phyloP scores from a whole-genome alignment of 768 basidiomycete species.

The Trametes cubensis region DNA sequence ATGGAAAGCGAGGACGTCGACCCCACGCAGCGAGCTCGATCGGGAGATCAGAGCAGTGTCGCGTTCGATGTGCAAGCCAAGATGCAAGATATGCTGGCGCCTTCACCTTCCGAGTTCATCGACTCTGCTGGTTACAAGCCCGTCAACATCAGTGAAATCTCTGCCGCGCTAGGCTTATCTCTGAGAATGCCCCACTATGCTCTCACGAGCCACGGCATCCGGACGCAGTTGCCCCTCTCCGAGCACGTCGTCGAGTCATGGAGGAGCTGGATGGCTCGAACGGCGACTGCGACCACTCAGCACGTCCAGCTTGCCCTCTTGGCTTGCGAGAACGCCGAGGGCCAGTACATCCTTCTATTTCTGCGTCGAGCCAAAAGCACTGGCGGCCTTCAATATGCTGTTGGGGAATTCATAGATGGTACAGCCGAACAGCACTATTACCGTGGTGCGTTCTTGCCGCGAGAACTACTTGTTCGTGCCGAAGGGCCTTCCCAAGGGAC shows the following conservation, averaged over 20 bases:
- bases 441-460: neutral
- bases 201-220: slow-evolving; percentile 1
- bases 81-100: neutral
- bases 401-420: slow-evolving; percentile 1
- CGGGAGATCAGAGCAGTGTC: neutral
- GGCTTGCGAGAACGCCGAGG: neutral
- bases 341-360: neutral
- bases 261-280: slow-evolving; percentile 2
- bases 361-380: neutral
- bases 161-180: neutral
- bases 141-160: neutral
- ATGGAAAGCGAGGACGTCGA: neutral
- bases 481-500: too few species aligned
- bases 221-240: neutral
- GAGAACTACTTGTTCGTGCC: too few species aligned
- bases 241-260: neutral
- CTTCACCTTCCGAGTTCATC: slow-evolving; percentile 1
- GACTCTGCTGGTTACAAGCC: neutral
- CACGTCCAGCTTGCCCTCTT: neutral
- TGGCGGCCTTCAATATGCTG: neutral
- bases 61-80: neutral
- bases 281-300: neutral
- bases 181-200: neutral
- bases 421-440: neutral
- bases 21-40: neutral